These are phyloP conservation scores for Rubus parviflorus DNA, from an alignment of 306 rosid species.

Conservation along the genomic window DNA sequence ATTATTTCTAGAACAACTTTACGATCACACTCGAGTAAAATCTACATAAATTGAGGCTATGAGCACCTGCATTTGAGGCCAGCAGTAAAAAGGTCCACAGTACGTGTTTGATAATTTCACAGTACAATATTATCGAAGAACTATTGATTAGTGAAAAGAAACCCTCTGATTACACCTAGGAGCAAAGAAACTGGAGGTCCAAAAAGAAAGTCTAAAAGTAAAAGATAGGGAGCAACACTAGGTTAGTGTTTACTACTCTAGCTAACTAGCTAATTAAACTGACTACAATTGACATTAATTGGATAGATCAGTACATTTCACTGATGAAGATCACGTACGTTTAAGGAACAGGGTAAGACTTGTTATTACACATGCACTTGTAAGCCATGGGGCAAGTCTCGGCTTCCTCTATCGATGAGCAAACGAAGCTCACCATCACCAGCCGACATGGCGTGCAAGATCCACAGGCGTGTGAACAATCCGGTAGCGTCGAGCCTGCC, in stretches of 20 bases:
- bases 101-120: background rate
- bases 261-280: background rate
- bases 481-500: conserved; percentile 80
- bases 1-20: too few species aligned
- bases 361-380: conserved; percentile 81
- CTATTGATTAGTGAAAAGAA: too few species aligned
- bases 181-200: background rate
- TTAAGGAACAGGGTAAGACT: conserved; percentile 83
- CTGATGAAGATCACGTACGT: background rate
- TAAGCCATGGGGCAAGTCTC: conserved; percentile 96
- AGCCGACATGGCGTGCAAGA: conserved; percentile 74
- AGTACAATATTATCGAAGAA: background rate
- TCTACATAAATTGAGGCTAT: too few species aligned
- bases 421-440: conserved; percentile 81
- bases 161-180: background rate
- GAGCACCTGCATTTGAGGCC: too few species aligned
- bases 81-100: background rate
- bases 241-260: conserved; percentile 1
- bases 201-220: background rate
- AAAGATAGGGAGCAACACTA: background rate
- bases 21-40: too few species aligned
- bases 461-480: conserved; percentile 85
- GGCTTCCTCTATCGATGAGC: conserved; percentile 63
- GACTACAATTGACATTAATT: background rate
- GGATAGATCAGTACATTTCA: background rate